phyloP scores from a whole-genome alignment of 2,329 filamentous ascomycete species.

The Alternaria postmessia region DNA sequence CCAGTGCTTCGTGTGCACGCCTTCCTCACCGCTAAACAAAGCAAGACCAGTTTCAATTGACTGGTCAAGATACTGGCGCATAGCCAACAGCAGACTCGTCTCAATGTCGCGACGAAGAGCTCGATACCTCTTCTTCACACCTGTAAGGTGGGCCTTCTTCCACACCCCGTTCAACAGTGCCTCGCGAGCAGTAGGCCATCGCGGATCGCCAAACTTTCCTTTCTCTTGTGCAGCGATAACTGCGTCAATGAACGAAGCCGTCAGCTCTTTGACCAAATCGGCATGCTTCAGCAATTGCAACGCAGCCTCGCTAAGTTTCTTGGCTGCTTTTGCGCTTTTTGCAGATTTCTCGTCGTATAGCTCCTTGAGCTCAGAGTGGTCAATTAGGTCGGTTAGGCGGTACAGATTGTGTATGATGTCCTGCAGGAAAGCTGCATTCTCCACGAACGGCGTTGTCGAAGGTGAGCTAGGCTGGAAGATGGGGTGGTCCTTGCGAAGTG shows the following conservation, averaged over 20 bases:
- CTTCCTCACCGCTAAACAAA: constrained; percentile 31
- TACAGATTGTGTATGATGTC: constrained; percentile 33
- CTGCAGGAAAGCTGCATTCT: constrained; percentile 34
- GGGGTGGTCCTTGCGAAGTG: constrained; percentile 32
- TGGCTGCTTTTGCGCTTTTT: constrained; percentile 19
- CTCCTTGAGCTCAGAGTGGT: constrained; percentile 29
- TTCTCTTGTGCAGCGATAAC: constrained; percentile 31
- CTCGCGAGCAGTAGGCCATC: constrained; percentile 34
- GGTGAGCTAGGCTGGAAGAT: constrained; percentile 31
- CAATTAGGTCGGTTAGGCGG: constrained; percentile 30
- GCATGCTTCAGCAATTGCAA: constrained; percentile 37
- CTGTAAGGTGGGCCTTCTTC: constrained; percentile 41
- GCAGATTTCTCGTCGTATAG: constrained; percentile 26
- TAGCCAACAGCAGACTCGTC: constrained; percentile 33
- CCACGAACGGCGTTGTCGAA: constrained; percentile 17
- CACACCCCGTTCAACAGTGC: constrained; percentile 41
- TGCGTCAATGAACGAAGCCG: constrained; percentile 29
- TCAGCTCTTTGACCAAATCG: constrained; percentile 33
- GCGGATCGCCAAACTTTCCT: constrained; percentile 29
- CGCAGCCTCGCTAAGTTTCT: constrained; percentile 38
- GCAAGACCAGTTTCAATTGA: constrained; percentile 39
- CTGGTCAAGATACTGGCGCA: constrained; percentile 42
- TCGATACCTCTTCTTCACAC: constrained; percentile 35
- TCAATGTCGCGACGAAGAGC: constrained; percentile 36
- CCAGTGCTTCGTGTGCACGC: constrained; percentile 20